These are phyloP conservation scores for Fusarium torulosum DNA, from an alignment of 2,329 filamentous ascomycete genomes.

Conservation along the genomic window DNA sequence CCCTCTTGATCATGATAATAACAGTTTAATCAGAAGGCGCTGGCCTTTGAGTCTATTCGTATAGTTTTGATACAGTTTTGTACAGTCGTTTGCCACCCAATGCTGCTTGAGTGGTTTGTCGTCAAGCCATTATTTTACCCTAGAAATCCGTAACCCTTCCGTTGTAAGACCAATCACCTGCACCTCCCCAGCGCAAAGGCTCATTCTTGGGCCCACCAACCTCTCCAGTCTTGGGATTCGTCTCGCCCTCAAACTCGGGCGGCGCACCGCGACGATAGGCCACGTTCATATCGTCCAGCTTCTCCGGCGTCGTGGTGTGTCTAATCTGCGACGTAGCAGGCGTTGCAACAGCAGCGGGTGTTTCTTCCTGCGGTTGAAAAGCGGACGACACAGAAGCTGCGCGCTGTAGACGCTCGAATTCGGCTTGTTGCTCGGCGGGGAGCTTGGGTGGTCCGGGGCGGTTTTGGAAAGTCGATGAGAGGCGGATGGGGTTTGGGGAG, in stretches of 20 bases:
- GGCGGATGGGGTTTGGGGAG: constrained; percentile 56
- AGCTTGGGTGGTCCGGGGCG: constrained; percentile 85
- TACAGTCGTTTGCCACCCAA: constrained; percentile 9
- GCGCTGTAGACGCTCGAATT: constrained; percentile 88
- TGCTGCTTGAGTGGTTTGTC: not conserved
- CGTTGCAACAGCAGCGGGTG: constrained; percentile 32
- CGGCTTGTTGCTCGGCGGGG: constrained; percentile 87
- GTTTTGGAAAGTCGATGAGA: constrained; percentile 57
- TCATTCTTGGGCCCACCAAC: constrained; percentile 98
- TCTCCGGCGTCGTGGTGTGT: constrained; percentile 39
- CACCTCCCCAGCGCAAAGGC: constrained; percentile 85
- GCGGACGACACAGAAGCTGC: constrained; percentile 62
- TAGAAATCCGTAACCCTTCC: constrained; percentile 93
- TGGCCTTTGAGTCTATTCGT: constrained; percentile 20
- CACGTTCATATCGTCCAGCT: constrained; percentile 62
- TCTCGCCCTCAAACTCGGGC: constrained; percentile 93
- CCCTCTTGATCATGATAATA: constrained; percentile 43
- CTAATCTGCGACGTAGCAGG: constrained; percentile 44
- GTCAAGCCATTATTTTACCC: not conserved
- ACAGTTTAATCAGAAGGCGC: constrained; percentile 36
- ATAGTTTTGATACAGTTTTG: constrained; percentile 39
- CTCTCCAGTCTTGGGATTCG: constrained; percentile 94
- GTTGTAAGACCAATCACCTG: constrained; percentile 91
- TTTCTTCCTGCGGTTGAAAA: constrained; percentile 53
- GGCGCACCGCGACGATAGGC: constrained; percentile 79